Evolutionary conservation across 2,329 filamentous ascomycete genomes (phyloP), one percentile per base, ranked within the genome.

Genomic region (Xylariaceae sp.): DNA sequence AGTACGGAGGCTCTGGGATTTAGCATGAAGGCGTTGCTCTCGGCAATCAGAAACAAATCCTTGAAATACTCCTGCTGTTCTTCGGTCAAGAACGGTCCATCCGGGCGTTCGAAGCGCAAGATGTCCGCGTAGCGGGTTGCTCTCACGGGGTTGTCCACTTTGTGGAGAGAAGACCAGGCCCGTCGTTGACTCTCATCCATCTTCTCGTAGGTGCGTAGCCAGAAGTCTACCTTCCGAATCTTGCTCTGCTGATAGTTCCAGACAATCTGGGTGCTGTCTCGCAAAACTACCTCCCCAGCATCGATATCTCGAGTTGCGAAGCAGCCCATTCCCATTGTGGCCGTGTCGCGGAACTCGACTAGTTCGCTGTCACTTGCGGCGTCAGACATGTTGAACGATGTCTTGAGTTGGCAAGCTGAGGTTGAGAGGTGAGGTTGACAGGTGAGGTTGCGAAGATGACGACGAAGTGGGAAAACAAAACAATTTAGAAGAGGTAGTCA

Each of bases 291-390:
- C 5, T 61, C 56, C 37, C 61, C 61, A 9, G 59, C 53, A 17
- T 41, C 52, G 15, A 63, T 61, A 11, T 63, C 59, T n/a, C 56
- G 49, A n/a, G 56, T 57, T 9, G 61, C 61, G 34, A 63, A 63
- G 34, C 51, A 55, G 41, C 61, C 61, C 9, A 51, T 11, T 5
- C 61, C 13, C 61, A 18, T 35, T 35, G 2, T 15, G 39, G 11
- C 51, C 59, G 61, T 50, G 0, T 51, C 39, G 30, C 50, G 57
- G 7, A 63, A 51, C 51, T 59, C 59, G 41, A 52, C 59, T 18
- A 39, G 56, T 4, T 49, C 35, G 5, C 45, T 44, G 6, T 9
- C 35, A 10, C 11, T 11, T n/a, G 53, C 34, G 17, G 37, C 44
- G 11, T 58, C 37, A 5, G 55, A 17, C 54, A 56, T 59, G 9